Conservation (phyloP, 495 filamentous ascomycete species). For the Aspergillus egyptiacus region DNA sequence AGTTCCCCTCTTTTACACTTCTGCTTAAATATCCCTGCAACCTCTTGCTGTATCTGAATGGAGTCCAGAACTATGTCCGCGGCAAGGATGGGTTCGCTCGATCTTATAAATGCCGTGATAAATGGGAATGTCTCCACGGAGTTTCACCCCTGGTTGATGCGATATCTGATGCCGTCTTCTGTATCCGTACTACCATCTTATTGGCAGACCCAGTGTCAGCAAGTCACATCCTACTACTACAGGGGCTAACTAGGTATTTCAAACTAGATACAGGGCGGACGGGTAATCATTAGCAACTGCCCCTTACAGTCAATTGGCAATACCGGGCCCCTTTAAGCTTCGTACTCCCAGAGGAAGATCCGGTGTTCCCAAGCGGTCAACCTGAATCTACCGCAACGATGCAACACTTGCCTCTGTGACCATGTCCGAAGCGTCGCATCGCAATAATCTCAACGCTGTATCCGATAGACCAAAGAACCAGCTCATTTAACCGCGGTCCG, state of each 20-base stretch:
- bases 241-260: too few relatives aligned
- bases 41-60: background rate
- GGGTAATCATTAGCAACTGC: background rate
- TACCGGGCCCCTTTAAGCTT: background rate
- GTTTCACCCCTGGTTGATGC: background rate
- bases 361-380: background rate
- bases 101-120: constrained; percentile 10
- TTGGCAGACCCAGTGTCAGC: constrained; percentile 6
- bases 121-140: constrained; percentile 10
- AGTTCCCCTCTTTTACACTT: constrained; percentile 5
- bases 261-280: too few relatives aligned
- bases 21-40: background rate
- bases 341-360: background rate
- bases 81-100: background rate
- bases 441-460: background rate
- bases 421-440: too few relatives aligned
- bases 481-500: background rate
- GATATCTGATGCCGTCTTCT: background rate
- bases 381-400: background rate
- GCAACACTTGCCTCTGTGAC: background rate
- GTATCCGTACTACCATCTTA: background rate
- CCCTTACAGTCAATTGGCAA: background rate
- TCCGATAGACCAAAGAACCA: background rate
- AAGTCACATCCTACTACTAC: constrained; percentile 1
- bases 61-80: background rate